Percentiles rank a stretch among this genome's conserved stretches.
Evolutionary conservation across 352 stramenopile genomes (phyloP).

Genomic region (Blastocystis sp.): DNA sequence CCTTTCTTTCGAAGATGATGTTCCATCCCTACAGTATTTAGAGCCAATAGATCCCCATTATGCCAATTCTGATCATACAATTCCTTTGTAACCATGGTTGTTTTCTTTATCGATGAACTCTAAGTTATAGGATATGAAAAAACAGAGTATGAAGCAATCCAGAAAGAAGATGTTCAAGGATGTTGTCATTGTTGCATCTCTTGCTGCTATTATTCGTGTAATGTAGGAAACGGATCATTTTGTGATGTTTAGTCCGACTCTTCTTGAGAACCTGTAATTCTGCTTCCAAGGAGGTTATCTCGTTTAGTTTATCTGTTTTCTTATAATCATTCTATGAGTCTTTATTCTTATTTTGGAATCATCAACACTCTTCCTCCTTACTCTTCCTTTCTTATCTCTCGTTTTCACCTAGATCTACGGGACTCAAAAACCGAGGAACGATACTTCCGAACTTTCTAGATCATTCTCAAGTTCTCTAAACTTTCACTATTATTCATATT

Average conservation of each 20-base stretch:
- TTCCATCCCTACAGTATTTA: background rate
- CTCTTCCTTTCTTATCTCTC: background rate
- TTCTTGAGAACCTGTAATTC: slow-evolving; percentile 42
- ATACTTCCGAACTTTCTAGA: slow-evolving; percentile 43
- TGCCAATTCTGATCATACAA: background rate
- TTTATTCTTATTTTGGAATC: background rate
- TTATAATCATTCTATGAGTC: background rate
- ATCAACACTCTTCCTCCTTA: background rate
- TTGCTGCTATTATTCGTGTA: background rate
- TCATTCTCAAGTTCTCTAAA: background rate
- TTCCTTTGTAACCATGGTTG: background rate
- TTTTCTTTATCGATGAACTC: background rate
- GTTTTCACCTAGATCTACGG: background rate
- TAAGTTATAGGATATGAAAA: background rate
- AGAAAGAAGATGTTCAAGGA: slow-evolving; percentile 54
- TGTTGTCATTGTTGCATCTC: slow-evolving; percentile 13
- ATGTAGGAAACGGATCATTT: background rate
- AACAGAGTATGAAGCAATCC: background rate
- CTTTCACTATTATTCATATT: background rate
- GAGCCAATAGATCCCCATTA: no score
- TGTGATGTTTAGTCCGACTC: background rate
- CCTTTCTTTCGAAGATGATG: background rate
- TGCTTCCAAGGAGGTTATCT: background rate
- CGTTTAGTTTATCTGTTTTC: slow-evolving; percentile 28
- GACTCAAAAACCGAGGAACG: background rate